These are phyloP conservation scores for Colletotrichum theobromicola DNA, from an alignment of 2,329 filamentous ascomycete species.

Conservation along the genomic window DNA sequence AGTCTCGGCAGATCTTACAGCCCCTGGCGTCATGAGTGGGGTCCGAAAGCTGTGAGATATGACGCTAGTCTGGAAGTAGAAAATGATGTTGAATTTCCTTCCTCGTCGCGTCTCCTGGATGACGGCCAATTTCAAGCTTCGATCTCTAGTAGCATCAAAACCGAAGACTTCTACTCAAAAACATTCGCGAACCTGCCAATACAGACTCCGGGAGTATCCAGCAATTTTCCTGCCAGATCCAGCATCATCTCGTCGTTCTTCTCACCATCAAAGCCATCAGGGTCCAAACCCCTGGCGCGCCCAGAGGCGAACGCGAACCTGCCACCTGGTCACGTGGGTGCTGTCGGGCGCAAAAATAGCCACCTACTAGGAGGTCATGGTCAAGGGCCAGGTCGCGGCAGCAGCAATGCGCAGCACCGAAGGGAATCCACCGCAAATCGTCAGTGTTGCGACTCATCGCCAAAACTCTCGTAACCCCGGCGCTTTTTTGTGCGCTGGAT, in stretches of 20 bases:
- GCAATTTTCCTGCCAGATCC: not conserved
- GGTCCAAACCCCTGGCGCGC: not conserved
- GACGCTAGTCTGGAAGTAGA: slow-evolving; percentile 6
- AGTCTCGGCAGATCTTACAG: not conserved
- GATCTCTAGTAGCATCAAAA: not conserved
- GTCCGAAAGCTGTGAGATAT: not conserved
- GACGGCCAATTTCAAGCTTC: not conserved
- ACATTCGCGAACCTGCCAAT: rapidly evolving
- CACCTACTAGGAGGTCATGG: not conserved
- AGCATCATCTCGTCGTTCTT: not conserved
- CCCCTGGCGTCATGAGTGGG: not conserved
- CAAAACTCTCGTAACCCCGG: not conserved
- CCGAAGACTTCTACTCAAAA: not conserved
- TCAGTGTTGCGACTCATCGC: slow-evolving; percentile 5
- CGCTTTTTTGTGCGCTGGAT: not conserved
- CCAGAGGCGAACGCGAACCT: not conserved
- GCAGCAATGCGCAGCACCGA: not conserved
- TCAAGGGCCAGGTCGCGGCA: not conserved
- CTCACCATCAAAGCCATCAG: not conserved
- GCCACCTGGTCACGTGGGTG: not conserved
- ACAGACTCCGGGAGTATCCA: not conserved
- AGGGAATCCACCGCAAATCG: not conserved
- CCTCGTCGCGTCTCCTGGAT: slow-evolving; percentile 15
- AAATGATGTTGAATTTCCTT: not conserved
- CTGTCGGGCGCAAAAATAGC: not conserved